phyloP scores from a whole-genome alignment of 2,329 filamentous ascomycete species.

The Cordyceps militaris region DNA sequence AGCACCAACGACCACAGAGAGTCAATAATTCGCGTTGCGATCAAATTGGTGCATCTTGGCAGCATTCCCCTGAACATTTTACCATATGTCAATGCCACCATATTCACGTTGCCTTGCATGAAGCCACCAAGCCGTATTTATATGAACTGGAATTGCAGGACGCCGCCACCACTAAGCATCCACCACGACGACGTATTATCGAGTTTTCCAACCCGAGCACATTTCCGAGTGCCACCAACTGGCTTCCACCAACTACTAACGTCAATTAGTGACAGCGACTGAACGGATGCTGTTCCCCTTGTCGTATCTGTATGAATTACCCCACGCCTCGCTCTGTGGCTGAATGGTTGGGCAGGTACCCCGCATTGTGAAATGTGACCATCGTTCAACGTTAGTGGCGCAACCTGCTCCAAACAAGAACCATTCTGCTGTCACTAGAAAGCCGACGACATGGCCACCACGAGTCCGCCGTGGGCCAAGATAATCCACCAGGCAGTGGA shows the following conservation, averaged over 20 bases:
- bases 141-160: neutral
- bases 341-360: neutral
- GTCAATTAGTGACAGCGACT: neutral
- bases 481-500: neutral
- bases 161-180: too few relatives aligned
- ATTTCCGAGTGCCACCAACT: too few relatives aligned
- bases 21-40: neutral
- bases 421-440: too few relatives aligned
- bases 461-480: neutral
- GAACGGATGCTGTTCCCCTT: neutral
- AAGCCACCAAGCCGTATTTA: neutral
- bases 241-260: too few relatives aligned
- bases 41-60: neutral
- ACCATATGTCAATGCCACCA: neutral
- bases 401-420: neutral
- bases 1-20: too few relatives aligned
- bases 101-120: slow-evolving; percentile 5
- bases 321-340: neutral
- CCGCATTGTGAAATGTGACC: neutral
- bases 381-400: neutral
- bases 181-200: too few relatives aligned
- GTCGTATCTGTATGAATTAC: neutral
- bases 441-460: neutral
- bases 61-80: neutral
- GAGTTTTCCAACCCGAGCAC: too few relatives aligned